Percentiles rank a stretch among this genome's conserved stretches.
Evolutionary conservation across 345 rosid genomes (phyloP).

Genomic region (Heritiera littoralis): DNA sequence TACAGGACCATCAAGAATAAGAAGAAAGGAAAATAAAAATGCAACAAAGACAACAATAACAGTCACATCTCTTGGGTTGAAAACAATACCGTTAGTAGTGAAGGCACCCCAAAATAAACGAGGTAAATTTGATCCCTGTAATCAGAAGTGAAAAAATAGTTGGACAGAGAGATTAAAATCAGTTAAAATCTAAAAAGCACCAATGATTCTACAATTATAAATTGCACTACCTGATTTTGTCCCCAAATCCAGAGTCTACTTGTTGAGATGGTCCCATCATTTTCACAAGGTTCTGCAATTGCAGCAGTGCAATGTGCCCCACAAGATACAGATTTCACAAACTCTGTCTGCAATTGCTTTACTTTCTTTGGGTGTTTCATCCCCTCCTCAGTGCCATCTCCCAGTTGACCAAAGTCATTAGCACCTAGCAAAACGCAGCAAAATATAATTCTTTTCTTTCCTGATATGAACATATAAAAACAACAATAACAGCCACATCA

Average conservation of each 20-base stretch:
- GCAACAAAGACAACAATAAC: too few relatives aligned
- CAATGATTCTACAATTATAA: slow-evolving; percentile 4
- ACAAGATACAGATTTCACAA: slow-evolving; percentile 87
- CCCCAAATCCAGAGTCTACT: slow-evolving; percentile 99
- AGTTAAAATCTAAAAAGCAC: slow-evolving; percentile 7
- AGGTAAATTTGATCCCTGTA: slow-evolving; percentile 87
- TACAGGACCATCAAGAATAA: background rate
- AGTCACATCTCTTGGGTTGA: too few relatives aligned
- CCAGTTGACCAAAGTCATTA: slow-evolving; percentile 95
- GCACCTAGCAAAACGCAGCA: slow-evolving; percentile 52
- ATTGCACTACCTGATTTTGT: slow-evolving; percentile 74
- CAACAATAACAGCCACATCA: background rate
- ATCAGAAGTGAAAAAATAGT: slow-evolving; percentile 19
- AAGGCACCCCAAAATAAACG: slow-evolving; percentile 92
- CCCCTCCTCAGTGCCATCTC: slow-evolving; percentile 93
- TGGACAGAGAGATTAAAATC: slow-evolving; percentile 5
- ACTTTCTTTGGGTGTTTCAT: slow-evolving; percentile 81
- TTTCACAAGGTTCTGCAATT: slow-evolving; percentile 75
- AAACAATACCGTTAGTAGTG: slow-evolving; percentile 53
- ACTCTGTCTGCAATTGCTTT: slow-evolving; percentile 74
- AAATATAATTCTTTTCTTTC: background rate
- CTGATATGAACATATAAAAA: background rate
- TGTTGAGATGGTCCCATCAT: slow-evolving; percentile 63
- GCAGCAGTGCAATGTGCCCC: slow-evolving; percentile 95
- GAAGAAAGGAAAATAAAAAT: background rate